These are phyloP conservation scores for Skeletonema potamos DNA, from an alignment of 108 stramenopile species.

Conservation along the genomic window DNA sequence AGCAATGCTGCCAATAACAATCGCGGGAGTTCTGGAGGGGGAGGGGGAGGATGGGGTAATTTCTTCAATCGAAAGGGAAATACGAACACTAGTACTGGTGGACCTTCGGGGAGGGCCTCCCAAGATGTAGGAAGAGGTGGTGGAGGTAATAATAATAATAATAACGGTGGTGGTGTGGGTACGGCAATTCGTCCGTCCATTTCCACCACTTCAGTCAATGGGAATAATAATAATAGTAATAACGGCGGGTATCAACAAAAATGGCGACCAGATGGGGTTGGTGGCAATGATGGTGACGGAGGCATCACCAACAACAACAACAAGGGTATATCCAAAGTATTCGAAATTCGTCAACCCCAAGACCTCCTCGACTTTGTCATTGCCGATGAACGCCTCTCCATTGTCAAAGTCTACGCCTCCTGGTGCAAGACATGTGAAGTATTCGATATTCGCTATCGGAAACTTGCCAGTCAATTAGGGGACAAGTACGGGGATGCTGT, in stretches of 20 bases:
- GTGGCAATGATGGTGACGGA: neutral
- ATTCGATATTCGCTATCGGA: conserved; percentile 41
- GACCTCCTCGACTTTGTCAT: conserved; percentile 52
- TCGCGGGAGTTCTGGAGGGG: neutral
- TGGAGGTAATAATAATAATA: too few relatives aligned
- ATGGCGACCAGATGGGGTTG: neutral
- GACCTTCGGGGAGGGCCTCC: neutral
- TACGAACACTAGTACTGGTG: neutral
- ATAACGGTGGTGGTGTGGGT: neutral
- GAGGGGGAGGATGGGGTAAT: conserved; percentile 2
- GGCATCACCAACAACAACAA: neutral
- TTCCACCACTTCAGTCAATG: neutral
- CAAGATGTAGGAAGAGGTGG: neutral
- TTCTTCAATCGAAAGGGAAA: neutral
- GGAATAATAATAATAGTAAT: neutral
- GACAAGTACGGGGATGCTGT: conserved; percentile 15
- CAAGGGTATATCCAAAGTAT: conserved; percentile 5
- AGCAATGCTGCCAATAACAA: neutral
- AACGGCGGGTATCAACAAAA: neutral
- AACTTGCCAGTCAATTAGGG: conserved; percentile 45
- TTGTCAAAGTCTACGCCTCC: conserved; percentile 48
- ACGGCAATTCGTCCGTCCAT: conserved; percentile 20
- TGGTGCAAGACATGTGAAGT: conserved; percentile 54
- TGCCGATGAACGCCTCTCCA: conserved; percentile 43
- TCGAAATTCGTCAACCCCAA: conserved; percentile 39